phyloP scores from a whole-genome alignment of 2,329 filamentous ascomycete genomes.

The Fusarium pseudonygamai region DNA sequence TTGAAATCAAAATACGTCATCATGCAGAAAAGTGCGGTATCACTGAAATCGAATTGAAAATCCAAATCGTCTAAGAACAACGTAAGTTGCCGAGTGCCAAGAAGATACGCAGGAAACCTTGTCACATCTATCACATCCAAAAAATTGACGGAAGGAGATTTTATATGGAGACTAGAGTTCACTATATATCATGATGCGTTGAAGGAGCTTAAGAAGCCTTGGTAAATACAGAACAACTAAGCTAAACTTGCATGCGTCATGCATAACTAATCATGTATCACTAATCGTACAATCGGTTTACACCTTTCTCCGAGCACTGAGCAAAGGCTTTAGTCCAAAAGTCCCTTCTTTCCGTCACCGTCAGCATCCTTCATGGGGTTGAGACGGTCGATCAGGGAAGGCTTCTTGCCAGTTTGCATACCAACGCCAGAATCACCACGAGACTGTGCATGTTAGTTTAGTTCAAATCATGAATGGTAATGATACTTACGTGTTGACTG shows the following conservation, averaged over 20 bases:
- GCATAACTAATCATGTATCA: not conserved
- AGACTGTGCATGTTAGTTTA: conserved; percentile 1
- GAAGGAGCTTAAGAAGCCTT: too few species aligned
- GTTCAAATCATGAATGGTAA: not conserved
- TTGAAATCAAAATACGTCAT: not conserved
- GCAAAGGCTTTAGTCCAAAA: conserved; percentile 9
- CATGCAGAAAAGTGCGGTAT: not conserved
- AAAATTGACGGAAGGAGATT: not conserved
- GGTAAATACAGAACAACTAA: not conserved
- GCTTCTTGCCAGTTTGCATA: conserved; percentile 22
- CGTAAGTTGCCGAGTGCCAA: not conserved
- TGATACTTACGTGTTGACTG: conserved; percentile 15
- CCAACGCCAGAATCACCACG: conserved; percentile 27
- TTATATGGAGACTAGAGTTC: not conserved
- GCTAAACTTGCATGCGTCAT: not conserved
- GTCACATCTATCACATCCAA: not conserved
- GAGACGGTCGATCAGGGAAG: conserved; percentile 32
- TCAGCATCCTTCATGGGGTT: conserved; percentile 39
- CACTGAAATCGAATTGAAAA: too few species aligned
- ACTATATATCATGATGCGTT: not conserved
- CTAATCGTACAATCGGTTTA: conserved; percentile 18
- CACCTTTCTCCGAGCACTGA: not conserved
- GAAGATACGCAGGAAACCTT: not conserved
- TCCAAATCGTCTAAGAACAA: not conserved
- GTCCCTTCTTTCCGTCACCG: conserved; percentile 37